Conservation (phyloP, 2,329 filamentous ascomycete genomes). For the Ceratocystis alfenasii region DNA sequence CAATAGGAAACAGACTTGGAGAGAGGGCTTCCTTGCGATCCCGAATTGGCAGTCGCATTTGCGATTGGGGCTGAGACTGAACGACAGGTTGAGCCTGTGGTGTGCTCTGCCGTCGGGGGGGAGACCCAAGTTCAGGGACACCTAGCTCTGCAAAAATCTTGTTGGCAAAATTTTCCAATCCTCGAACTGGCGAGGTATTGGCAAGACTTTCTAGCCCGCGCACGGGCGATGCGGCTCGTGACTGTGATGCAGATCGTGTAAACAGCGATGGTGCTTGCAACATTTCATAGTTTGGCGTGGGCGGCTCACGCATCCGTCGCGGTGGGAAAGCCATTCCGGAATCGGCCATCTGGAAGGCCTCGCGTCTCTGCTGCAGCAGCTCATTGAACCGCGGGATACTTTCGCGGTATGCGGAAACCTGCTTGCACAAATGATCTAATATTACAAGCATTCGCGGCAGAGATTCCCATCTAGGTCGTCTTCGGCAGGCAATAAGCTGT, state of each 20-base stretch:
- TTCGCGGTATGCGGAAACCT: slow-evolving; percentile 49
- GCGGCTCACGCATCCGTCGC: slow-evolving; percentile 22
- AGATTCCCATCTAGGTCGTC: slow-evolving; percentile 43
- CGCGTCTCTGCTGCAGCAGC: slow-evolving; percentile 52
- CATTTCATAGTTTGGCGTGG: slow-evolving; percentile 23
- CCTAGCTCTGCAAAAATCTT: slow-evolving; percentile 49
- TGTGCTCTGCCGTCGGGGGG: slow-evolving; percentile 27
- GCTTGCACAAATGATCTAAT: slow-evolving; percentile 48
- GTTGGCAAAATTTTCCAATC: slow-evolving; percentile 50
- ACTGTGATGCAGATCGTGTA: slow-evolving; percentile 34
- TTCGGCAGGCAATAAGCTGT: slow-evolving; percentile 33
- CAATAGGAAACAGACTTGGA: slow-evolving; percentile 12
- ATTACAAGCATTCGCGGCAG: slow-evolving; percentile 44
- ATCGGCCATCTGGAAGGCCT: slow-evolving; percentile 52
- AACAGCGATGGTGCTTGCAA: slow-evolving; percentile 21
- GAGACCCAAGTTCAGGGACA: slow-evolving; percentile 33
- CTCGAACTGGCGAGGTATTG: slow-evolving; percentile 7
- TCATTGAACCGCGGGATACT: slow-evolving; percentile 62
- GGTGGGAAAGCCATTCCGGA: slow-evolving; percentile 33
- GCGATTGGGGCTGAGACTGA: neutral
- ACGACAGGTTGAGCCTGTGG: slow-evolving; percentile 32
- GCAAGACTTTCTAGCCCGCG: slow-evolving; percentile 32
- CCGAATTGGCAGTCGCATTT: slow-evolving; percentile 25
- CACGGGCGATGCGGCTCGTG: slow-evolving; percentile 38
- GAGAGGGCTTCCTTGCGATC: slow-evolving; percentile 36